Conservation (phyloP, 164 flowering plant species). For the Liquidambar formosana region DNA sequence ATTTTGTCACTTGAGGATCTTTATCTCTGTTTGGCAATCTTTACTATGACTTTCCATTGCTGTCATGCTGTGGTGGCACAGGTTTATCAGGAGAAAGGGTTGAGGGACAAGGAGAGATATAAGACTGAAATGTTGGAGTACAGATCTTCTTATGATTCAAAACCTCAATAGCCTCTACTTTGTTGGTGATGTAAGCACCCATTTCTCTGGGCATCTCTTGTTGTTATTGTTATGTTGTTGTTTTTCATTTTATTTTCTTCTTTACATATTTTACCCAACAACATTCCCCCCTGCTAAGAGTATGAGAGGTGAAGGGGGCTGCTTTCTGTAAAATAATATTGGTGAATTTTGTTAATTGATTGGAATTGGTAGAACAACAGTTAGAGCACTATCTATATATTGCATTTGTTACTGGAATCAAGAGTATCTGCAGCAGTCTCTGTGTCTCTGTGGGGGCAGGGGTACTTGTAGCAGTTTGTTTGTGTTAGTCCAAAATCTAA, state of each 20-base stretch:
- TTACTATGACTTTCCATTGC: neutral
- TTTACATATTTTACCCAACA: too few relatives aligned
- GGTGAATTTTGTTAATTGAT: neutral
- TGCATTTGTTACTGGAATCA: neutral
- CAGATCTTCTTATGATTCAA: slow-evolving; percentile 17
- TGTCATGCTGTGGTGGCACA: slow-evolving; percentile 38
- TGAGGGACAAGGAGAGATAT: slow-evolving; percentile 56
- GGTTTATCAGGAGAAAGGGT: slow-evolving; percentile 69
- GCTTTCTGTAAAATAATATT: neutral
- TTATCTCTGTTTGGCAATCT: neutral
- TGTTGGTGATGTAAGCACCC: neutral
- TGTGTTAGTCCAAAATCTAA: too few relatives aligned
- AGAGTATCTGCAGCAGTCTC: neutral
- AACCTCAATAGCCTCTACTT: slow-evolving; percentile 5
- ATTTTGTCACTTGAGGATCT: neutral
- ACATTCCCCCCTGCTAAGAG: neutral
- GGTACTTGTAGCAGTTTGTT: too few relatives aligned
- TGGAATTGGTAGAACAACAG: neutral
- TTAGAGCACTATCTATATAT: too few relatives aligned
- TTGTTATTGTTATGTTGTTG: neutral
- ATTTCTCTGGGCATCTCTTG: neutral
- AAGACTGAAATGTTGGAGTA: slow-evolving; percentile 50
- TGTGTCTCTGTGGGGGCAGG: neutral
- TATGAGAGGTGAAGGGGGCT: neutral
- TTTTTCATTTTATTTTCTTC: neutral